These are phyloP conservation scores for Vigna unguiculata DNA, from an alignment of 306 rosid species.

Conservation along the genomic window DNA sequence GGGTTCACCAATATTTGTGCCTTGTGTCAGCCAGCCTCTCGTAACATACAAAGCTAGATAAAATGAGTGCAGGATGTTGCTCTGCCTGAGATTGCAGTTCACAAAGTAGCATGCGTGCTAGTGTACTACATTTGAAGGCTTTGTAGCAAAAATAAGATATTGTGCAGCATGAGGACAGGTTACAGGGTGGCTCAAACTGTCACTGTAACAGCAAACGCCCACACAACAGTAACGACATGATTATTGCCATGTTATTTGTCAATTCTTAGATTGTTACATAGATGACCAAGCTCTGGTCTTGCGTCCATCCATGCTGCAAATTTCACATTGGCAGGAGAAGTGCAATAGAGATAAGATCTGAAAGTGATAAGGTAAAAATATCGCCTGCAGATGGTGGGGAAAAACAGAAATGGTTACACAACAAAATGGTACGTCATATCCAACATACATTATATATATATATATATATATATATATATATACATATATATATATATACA, in stretches of 20 bases:
- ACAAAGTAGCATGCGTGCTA: background rate
- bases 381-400: conserved; percentile 61
- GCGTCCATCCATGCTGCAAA: conserved; percentile 81
- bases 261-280: conserved; percentile 78
- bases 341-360: conserved; percentile 79
- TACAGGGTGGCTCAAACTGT: conserved; percentile 5
- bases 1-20: conserved; percentile 22
- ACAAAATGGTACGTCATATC: background rate
- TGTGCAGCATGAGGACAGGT: background rate
- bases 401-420: conserved; percentile 28
- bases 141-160: background rate
- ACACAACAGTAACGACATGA: conserved; percentile 43
- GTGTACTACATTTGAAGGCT: conserved; percentile 13
- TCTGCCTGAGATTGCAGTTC: conserved; percentile 22
- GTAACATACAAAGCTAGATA: conserved; percentile 15
- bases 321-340: conserved; percentile 50
- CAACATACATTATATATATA: background rate
- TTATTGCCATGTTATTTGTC: conserved; percentile 57
- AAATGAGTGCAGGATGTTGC: conserved; percentile 10
- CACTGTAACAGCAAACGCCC: conserved; percentile 29
- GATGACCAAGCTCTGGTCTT: conserved; percentile 88
- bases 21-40: conserved; percentile 19
- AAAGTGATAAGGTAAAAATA: conserved; percentile 79
- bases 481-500: too few relatives aligned
- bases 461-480: too few relatives aligned